Evolutionary conservation across 176 grass and related monocot species (phyloP).

Genomic region (Neostapfia colusana): DNA sequence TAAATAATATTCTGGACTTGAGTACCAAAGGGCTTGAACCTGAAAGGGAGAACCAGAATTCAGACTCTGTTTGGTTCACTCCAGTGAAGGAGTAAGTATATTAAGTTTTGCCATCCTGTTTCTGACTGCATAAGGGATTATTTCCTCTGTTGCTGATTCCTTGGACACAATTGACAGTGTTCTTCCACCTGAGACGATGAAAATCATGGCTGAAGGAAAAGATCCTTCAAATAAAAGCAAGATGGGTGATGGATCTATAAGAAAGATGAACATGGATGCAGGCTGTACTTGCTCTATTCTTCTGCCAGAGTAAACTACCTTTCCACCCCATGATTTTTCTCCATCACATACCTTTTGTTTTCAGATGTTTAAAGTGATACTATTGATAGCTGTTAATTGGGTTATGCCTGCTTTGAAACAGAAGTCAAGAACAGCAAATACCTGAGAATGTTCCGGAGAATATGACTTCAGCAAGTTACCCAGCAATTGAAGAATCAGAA

Average conservation of each 20-base stretch:
- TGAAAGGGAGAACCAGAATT: constrained; percentile 38
- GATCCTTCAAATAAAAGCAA: constrained; percentile 27
- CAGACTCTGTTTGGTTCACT: constrained; percentile 68
- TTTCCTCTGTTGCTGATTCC: constrained; percentile 34
- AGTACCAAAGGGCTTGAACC: constrained; percentile 31
- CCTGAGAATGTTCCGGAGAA: constrained; percentile 32
- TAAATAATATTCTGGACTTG: constrained; percentile 32
- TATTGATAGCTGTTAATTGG: constrained; percentile 36
- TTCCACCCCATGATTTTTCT: constrained; percentile 6
- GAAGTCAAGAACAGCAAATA: constrained; percentile 27
- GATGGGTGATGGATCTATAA: constrained; percentile 38
- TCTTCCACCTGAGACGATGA: constrained; percentile 59
- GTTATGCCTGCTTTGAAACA: constrained; percentile 41
- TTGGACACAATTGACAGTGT: constrained; percentile 66
- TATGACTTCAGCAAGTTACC: constrained; percentile 5
- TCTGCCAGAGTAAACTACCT: constrained; percentile 35
- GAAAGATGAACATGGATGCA: constrained; percentile 17
- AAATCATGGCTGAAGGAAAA: constrained; percentile 47
- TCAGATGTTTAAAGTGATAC: background rate
- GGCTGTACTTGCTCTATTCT: constrained; percentile 18
- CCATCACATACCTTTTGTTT: constrained; percentile 11
- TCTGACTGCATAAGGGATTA: constrained; percentile 15
- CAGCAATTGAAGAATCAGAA: constrained; percentile 36
- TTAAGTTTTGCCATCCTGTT: constrained; percentile 22
- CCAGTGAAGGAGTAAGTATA: constrained; percentile 77